Evolutionary conservation across 2,329 filamentous ascomycete genomes (phyloP).

Genomic region (Aspergillus pseudoglaucus): DNA sequence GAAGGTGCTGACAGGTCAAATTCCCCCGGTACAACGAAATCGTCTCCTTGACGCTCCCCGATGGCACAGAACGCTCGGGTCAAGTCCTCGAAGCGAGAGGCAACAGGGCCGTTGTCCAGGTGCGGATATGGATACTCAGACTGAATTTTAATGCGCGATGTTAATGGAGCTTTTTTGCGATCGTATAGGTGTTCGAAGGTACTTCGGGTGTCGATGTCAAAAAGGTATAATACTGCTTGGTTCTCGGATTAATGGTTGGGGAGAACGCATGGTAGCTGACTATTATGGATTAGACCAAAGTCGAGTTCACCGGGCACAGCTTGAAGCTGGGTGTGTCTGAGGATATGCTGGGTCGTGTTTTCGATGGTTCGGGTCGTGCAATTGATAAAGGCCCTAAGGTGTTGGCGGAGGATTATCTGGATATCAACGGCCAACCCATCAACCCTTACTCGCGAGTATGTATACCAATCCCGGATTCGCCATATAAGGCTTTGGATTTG

Average conservation of each 20-base stretch:
- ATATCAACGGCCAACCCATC: slow-evolving; percentile 98
- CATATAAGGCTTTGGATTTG: not conserved
- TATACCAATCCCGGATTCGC: not conserved
- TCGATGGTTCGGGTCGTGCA: slow-evolving; percentile 93
- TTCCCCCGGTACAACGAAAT: slow-evolving; percentile 97
- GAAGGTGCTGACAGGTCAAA: slow-evolving; percentile 64
- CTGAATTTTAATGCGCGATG: slow-evolving; percentile 6
- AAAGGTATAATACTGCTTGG: slow-evolving; percentile 56
- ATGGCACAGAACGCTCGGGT: slow-evolving; percentile 88
- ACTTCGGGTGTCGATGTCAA: slow-evolving; percentile 97
- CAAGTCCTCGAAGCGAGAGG: slow-evolving; percentile 97
- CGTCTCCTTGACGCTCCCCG: slow-evolving; percentile 87
- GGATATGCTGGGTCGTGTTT: slow-evolving; percentile 98
- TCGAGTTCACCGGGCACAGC: slow-evolving; percentile 95
- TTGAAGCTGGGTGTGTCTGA: slow-evolving; percentile 98
- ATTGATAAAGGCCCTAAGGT: slow-evolving; percentile 99
- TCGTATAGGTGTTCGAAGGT: slow-evolving; percentile 81
- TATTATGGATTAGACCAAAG: slow-evolving; percentile 63
- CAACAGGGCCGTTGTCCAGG: slow-evolving; percentile 90
- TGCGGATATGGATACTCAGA: slow-evolving; percentile 36
- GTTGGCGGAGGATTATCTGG: slow-evolving; percentile 92
- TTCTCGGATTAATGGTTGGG: not conserved
- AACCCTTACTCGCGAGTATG: slow-evolving; percentile 91
- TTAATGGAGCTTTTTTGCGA: slow-evolving; percentile 14
- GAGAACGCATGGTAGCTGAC: slow-evolving; percentile 14